A percentile compares a stretch with the other conserved stretches of the same genome.
Conservation (phyloP, 2,329 filamentous ascomycete genomes). For the Fusarium kyushuense region DNA sequence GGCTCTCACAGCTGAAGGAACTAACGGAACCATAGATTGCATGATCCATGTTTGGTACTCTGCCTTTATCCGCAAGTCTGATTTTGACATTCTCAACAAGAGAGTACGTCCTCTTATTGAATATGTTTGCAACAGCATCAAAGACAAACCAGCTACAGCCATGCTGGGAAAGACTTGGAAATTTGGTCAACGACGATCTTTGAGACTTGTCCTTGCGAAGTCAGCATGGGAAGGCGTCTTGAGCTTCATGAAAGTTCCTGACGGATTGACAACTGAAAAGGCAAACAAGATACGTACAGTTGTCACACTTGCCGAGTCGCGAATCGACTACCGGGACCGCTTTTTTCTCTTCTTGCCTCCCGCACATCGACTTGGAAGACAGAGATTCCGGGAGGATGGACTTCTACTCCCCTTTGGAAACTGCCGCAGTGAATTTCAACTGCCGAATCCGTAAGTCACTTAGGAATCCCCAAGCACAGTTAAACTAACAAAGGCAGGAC, state of each 20-base stretch:
- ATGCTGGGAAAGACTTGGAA: not conserved
- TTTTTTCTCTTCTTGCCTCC: not conserved
- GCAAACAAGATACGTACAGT: not conserved
- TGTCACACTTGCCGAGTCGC: not conserved
- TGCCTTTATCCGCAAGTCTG: constrained; percentile 3
- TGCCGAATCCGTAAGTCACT: constrained; percentile 19
- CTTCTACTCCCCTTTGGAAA: constrained; percentile 23
- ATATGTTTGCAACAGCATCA: not conserved
- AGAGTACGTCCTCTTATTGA: constrained; percentile 4
- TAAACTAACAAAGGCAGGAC: not conserved
- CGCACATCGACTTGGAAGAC: not conserved
- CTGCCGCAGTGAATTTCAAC: not conserved
- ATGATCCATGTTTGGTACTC: constrained; percentile 34
- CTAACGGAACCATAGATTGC: not conserved
- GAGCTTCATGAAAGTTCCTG: not conserved
- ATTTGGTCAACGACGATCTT: not conserved
- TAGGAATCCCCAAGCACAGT: accelerated
- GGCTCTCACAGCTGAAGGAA: not conserved
- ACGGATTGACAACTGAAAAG: not conserved
- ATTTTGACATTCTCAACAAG: not conserved
- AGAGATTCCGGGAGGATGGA: constrained; percentile 9
- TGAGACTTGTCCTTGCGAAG: constrained; percentile 11
- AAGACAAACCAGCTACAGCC: accelerated
- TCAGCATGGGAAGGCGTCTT: constrained; percentile 4
- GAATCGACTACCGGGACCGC: not conserved